phyloP scores from a whole-genome alignment of 768 basidiomycete species.

The Tricholoma matsutake region DNA sequence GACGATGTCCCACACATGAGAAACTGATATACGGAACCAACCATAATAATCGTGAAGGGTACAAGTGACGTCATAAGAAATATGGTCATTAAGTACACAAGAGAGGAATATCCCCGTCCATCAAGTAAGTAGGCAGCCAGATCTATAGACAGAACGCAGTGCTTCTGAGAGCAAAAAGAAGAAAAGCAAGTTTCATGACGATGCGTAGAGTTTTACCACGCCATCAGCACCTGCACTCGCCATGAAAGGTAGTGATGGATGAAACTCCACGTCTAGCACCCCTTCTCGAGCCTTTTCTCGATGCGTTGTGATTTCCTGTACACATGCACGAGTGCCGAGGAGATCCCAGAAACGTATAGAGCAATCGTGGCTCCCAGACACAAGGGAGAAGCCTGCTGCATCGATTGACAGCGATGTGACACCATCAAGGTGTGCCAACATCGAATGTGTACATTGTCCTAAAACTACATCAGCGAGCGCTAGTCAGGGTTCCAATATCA shows the following conservation, averaged over 20 bases:
- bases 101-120: constrained; percentile 26
- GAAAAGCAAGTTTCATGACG: constrained; percentile 50
- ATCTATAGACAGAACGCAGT: constrained; percentile 27
- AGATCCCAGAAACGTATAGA: constrained; percentile 95
- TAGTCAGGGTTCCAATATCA: neutral
- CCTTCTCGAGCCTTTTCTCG: constrained; percentile 90
- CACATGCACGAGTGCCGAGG: constrained; percentile 70
- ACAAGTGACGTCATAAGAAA: constrained; percentile 20
- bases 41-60: constrained; percentile 21
- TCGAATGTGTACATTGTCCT: constrained; percentile 88
- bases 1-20: neutral
- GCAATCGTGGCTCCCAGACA: constrained; percentile 91
- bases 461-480: constrained; percentile 8
- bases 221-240: constrained; percentile 97
- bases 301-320: constrained; percentile 89
- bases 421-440: constrained; percentile 87
- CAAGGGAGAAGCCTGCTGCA: constrained; percentile 80
- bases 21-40: constrained; percentile 4
- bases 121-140: constrained; percentile 28
- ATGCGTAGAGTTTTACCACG: constrained; percentile 86
- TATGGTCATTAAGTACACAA: constrained; percentile 22
- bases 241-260: constrained; percentile 80
- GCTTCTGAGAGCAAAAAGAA: constrained; percentile 10
- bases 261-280: constrained; percentile 84
- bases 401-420: constrained; percentile 91